Percentiles rank a stretch among this genome's conserved stretches.
These are phyloP conservation scores for Leishmania major DNA, from an alignment of 208 protist genomes.

Conservation along the genomic window DNA sequence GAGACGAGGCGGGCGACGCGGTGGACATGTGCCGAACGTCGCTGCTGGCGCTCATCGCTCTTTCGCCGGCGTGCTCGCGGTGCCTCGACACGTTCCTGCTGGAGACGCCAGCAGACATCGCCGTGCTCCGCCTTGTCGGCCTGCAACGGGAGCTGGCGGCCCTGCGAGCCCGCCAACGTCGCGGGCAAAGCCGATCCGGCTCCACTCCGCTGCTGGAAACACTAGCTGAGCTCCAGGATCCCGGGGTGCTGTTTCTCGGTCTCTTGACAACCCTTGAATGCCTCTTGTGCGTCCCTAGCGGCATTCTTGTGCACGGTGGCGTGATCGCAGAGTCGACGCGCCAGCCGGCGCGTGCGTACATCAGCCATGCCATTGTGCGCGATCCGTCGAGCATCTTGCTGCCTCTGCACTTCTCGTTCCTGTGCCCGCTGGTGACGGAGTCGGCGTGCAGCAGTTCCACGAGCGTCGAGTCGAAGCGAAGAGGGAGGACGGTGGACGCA, in stretches of 20 bases:
- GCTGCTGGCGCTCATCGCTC: constrained; percentile 20
- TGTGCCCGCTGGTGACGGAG: constrained; percentile 27
- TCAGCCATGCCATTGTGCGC: constrained; percentile 16
- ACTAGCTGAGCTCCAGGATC: constrained; percentile 18
- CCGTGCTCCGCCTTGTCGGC: constrained; percentile 14
- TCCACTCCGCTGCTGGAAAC: neutral
- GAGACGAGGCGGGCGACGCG: neutral
- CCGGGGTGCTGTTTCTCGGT: constrained; percentile 21
- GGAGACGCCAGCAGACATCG: constrained; percentile 2
- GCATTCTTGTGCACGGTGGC: neutral
- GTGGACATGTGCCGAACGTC: constrained; percentile 1
- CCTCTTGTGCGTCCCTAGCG: neutral
- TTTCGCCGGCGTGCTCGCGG: constrained; percentile 24
- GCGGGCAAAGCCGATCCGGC: neutral
- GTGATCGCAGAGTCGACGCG: constrained; percentile 13
- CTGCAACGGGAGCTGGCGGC: constrained; percentile 18
- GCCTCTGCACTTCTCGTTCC: constrained; percentile 32
- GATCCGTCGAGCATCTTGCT: constrained; percentile 23
- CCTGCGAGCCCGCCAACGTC: constrained; percentile 13
- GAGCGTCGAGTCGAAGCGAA: neutral
- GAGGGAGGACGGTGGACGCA: neutral
- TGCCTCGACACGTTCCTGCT: constrained; percentile 26
- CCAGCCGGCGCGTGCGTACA: constrained; percentile 24
- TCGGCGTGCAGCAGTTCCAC: neutral
- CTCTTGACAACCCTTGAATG: constrained; percentile 10